Evolutionary conservation across 371 early-diverging fungal species (phyloP), one percentile per base, ranked within the genome.

Genomic region (Coemansia linderi): DNA sequence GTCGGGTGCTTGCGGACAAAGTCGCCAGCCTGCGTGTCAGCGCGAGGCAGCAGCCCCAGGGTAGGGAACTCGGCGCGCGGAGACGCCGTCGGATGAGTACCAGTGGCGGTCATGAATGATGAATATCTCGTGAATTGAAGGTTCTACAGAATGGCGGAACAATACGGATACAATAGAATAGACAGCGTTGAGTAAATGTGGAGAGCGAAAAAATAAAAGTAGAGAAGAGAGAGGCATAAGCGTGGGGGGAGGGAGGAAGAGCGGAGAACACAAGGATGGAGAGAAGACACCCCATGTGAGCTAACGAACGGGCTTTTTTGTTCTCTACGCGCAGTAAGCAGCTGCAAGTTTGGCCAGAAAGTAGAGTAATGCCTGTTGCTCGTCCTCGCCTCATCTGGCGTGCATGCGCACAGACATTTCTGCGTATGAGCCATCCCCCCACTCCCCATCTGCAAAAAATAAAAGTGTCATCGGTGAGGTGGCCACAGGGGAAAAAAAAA

Each of bases 1-100:
- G 87, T 85, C 29, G 95, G 91, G 72, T 89, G 85, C 81, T 93
- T 92, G 73, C 88, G 87, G 39, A 95, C 70, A 78, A 93, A 95
- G 27, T 87, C 80, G 37, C 89, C 87, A 0, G 92, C 95, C 82
- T 95, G 90, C 3, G 95, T 94, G 78, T 95, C 95, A 10, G 67
- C 66, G 27, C 68, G 59, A 12, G 80, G 80, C 57, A 73, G 63
- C 58, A 79, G 85, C 73, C 71, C 66, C 44, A 43, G 66, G 27
- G 69, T 64, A 17, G 75, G 69, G 19, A 69, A 83, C 66, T 70
- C 70, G 33, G 63, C 41, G 40, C 63, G 60, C 31, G 61, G 70
- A 46, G 52, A 46, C 13, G 31, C 50, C 22, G 24, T 44, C 38
- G 59, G 24, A 8, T 37, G 33, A 2, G 65, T 57, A 12, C 22